Conservation (phyloP, 768 basidiomycete genomes). For the Tubosaeta sp. region DNA sequence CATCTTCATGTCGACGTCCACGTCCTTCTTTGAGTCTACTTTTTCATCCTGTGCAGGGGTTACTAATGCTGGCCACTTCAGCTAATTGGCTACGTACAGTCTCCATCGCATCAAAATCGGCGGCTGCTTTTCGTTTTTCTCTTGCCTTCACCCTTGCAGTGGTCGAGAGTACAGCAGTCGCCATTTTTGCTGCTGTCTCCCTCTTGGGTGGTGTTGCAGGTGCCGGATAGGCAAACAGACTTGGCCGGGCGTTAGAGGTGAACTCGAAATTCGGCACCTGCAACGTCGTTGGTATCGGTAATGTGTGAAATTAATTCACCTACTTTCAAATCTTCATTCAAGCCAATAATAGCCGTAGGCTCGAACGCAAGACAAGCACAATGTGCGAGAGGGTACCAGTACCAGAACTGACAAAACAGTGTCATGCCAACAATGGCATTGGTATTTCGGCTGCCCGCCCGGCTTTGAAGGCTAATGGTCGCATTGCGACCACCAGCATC, state of each 20-base stretch:
- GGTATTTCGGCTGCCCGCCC: conserved; percentile 89
- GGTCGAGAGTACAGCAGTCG: conserved; percentile 92
- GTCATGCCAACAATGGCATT: conserved; percentile 97
- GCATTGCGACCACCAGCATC: conserved; percentile 97
- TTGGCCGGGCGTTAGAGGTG: conserved; percentile 84
- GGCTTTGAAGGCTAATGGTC: conserved; percentile 89
- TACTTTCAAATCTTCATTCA: conserved; percentile 84
- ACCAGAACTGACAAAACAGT: conserved; percentile 99
- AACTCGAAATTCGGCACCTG: conserved; percentile 94
- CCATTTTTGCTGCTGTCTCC: conserved; percentile 87
- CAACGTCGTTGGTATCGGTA: conserved; percentile 3
- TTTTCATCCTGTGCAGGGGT: conserved; percentile 48
- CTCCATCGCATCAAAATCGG: conserved; percentile 79
- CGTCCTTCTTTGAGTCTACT: conserved; percentile 48
- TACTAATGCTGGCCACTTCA: conserved; percentile 3
- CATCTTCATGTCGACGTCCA: conserved; percentile 78
- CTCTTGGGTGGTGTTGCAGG: conserved; percentile 86
- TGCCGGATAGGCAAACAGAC: conserved; percentile 88
- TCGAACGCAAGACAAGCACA: conserved; percentile 90
- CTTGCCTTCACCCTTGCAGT: conserved; percentile 96
- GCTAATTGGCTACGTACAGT: conserved; percentile 43
- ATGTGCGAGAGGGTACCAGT: conserved; percentile 98
- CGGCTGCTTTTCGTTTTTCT: conserved; percentile 86
- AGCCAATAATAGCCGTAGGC: conserved; percentile 91
- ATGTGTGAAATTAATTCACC: conserved; percentile 10